Evolutionary conservation across 225 moss, liverwort and hornwort genomes (phyloP), one percentile per base, ranked within the genome.

Genomic region (Straminergon stramineum): DNA sequence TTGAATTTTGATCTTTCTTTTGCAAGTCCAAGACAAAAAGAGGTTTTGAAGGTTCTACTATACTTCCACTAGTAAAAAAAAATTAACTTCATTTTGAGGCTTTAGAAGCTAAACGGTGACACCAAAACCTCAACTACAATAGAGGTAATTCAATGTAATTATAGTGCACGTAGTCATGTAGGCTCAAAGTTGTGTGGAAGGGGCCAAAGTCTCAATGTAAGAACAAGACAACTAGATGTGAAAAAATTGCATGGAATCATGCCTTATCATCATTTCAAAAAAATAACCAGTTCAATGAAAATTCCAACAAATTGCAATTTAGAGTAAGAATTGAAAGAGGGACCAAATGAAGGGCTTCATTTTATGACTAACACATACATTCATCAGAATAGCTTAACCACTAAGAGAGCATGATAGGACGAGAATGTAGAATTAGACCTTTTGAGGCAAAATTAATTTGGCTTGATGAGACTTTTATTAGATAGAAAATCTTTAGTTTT

Each of bases 91-190:
- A 13, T 41, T 60, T 60, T 28, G 12, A 39, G 2, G 13, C 12
- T 8, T 80, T 39, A 5, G 28, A 60, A 6, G 8, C 0, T 26
- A 0, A 58, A 17, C 0, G 1, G 2, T 43, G 20, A 61, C 2
- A 7, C 30, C 30, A 27, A 39, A 19, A 30, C 30, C 9, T 61
- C 60, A 58, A 58, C 3, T 17, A 41, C 41, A 1, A 3, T 1
- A 3, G 26, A 60, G 13, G 19, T 39, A 60, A 60, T 81, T 19
- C 19, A 18, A 27, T 58, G 28, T 28, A 19, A n/a, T n/a, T 57
- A n/a, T 11, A 2, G 1, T 57, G 37, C 10, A 27, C 27, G 7
- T 7, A 26, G 15, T 78, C 1, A 55, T 55, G 3, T 2, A 4
- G 23, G 55, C 77, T 78, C 55, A 35, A 78, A 53, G 35, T 77